Percentiles rank a stretch among this genome's conserved stretches.
These are phyloP conservation scores for Phyllosticta paracitricarpa DNA, from an alignment of 2,329 filamentous ascomycete genomes.

Conservation along the genomic window DNA sequence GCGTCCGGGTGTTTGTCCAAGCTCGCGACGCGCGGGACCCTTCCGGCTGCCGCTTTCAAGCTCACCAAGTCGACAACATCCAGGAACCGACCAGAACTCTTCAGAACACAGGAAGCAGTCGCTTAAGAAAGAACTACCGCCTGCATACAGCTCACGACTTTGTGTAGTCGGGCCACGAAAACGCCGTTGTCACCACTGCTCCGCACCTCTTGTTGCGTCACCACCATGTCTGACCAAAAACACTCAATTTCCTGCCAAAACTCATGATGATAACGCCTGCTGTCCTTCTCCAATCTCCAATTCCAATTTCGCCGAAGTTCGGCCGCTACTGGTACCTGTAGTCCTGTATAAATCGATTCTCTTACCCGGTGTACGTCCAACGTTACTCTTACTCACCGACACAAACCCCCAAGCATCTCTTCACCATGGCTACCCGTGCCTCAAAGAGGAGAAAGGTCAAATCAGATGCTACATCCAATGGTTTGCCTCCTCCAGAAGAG, in stretches of 20 bases:
- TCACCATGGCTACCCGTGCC: conserved; percentile 7
- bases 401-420: background rate
- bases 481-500: background rate
- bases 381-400: background rate
- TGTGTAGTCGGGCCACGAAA: background rate
- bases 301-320: background rate
- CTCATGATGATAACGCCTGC: background rate
- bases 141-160: background rate
- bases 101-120: background rate
- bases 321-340: background rate
- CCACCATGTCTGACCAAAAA: background rate
- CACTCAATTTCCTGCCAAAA: background rate
- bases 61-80: background rate
- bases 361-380: background rate
- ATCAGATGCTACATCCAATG: background rate
- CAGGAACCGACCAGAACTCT: background rate
- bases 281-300: background rate
- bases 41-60: background rate
- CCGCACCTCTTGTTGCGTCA: background rate
- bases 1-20: conserved; percentile 12
- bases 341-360: background rate
- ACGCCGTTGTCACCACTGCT: background rate
- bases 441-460: conserved; percentile 9
- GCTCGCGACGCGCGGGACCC: conserved; percentile 10
- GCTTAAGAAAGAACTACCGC: background rate